Base-by-base conservation (phyloP, 805 yeast genomes). In the Candida peoriensis region DNA sequence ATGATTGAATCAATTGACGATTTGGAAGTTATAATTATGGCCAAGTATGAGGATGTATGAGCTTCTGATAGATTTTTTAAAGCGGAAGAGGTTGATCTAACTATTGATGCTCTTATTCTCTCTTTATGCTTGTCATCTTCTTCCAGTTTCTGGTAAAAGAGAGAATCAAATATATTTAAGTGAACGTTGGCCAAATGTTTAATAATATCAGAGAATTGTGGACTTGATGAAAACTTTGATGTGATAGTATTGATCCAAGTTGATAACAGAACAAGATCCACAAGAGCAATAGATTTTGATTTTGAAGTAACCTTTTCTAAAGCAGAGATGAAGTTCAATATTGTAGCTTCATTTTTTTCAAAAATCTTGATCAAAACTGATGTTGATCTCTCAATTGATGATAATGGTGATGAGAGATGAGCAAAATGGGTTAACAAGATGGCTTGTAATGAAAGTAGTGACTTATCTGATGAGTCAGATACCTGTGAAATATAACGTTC, bases 191-290 rank as follows among this genome's bases (percentile, higher is more conserved):
- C 14, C 48, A 54, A 22, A 56, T 51, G 24, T 17, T 55, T 49
- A 57, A 52, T 15, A 47, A 53, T 21, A 52, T 51, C 22, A 13
- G 53, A 47, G 28, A 64, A 59, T 15, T 46, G 24, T 2, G 42
- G 48, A 4, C 48, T 46, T 6, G 51, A 37, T 8, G 58, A 48
- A 28, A 54, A 41, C 18, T 42, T 46, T 4, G 61, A 28, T 54
- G 74, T 48, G 23, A 48, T 44, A 31, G 54, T 52, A 33, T 68
- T 64, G 30, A 66, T 57, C 88, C 89, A 82, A 13, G 66, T 64
- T 26, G 82, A 59, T 18, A 82, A 55, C 20, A 79, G 68, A 43
- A 77, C 52, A 40, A 78, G 61, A 54, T 77, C 85, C 3, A 74
- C 61, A 5, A 70, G 53, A 1, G 90, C 82, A 38, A 70, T 63